phyloP scores from a whole-genome alignment of 2,329 filamentous ascomycete genomes.

The Paecilomyces dactylethromorphus region DNA sequence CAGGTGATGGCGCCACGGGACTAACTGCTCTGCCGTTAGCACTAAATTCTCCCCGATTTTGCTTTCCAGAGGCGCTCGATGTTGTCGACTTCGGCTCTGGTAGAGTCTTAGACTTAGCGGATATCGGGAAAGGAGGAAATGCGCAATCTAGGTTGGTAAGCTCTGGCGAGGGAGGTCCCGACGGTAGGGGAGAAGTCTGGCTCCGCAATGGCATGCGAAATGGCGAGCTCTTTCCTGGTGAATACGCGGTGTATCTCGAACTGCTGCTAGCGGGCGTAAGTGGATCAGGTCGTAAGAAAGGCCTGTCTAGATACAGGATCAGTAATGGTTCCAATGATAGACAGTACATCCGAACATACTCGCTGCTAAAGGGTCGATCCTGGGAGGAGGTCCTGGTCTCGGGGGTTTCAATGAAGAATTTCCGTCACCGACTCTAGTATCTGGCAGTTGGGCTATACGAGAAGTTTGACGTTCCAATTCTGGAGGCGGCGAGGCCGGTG shows the following conservation, averaged over 20 bases:
- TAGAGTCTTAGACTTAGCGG: constrained; percentile 16
- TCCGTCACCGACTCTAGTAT: background rate
- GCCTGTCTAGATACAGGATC: constrained; percentile 25
- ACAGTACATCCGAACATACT: constrained; percentile 41
- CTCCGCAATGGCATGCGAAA: constrained; percentile 27
- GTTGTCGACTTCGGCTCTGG: background rate
- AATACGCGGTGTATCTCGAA: constrained; percentile 8
- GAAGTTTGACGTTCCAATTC: constrained; percentile 13
- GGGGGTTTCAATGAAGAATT: constrained; percentile 29
- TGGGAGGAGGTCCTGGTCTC: constrained; percentile 42
- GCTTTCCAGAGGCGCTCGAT: no score
- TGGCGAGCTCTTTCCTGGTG: constrained; percentile 39
- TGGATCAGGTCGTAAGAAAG: constrained; percentile 47
- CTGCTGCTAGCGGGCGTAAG: constrained; percentile 59
- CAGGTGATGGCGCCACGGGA: background rate
- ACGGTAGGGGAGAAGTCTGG: constrained; percentile 27
- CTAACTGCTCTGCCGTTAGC: no score
- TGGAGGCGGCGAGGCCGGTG: constrained; percentile 16
- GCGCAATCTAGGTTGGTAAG: constrained; percentile 45
- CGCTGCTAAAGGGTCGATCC: constrained; percentile 52
- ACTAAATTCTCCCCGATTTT: no score
- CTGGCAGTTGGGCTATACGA: background rate
- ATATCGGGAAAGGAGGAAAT: constrained; percentile 48
- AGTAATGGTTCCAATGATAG: background rate
- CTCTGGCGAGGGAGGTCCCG: constrained; percentile 39